Conservation (phyloP, 1,139 yeast genomes). For the Debaryomyces fabryi region DNA sequence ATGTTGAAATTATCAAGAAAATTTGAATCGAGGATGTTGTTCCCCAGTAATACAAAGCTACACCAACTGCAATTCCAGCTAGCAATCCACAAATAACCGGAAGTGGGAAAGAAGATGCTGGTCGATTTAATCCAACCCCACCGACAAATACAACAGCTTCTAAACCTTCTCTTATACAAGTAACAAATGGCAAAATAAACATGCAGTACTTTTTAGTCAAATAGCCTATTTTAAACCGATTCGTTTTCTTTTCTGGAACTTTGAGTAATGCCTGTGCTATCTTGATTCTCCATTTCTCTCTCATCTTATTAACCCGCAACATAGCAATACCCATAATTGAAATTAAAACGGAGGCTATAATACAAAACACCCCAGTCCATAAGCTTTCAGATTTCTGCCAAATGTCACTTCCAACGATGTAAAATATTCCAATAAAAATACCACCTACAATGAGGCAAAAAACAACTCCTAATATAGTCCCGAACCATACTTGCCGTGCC, state of each 20-base stretch:
- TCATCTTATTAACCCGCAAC: conserved; percentile 86
- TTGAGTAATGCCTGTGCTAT: conserved; percentile 72
- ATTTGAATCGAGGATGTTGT: conserved; percentile 74
- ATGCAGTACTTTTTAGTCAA: conserved; percentile 67
- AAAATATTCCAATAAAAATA: conserved; percentile 85
- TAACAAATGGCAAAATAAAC: conserved; percentile 78
- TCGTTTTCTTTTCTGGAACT: conserved; percentile 32
- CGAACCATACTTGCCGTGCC: conserved; percentile 76
- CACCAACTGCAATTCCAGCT: conserved; percentile 73
- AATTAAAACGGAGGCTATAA: conserved; percentile 81
- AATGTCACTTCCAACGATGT: conserved; percentile 73
- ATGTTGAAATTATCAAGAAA: conserved; percentile 78
- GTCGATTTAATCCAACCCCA: conserved; percentile 80
- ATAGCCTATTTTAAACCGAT: conserved; percentile 38
- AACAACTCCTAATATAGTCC: conserved; percentile 70
- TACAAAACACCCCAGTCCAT: conserved; percentile 89
- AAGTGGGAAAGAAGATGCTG: conserved; percentile 79
- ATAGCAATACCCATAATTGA: conserved; percentile 91
- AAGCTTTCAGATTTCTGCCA: conserved; percentile 89
- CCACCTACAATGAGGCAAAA: conserved; percentile 80
- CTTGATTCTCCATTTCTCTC: conserved; percentile 90
- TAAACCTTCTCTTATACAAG: conserved; percentile 86
- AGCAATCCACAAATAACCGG: conserved; percentile 78
- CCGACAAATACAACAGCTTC: conserved; percentile 93
- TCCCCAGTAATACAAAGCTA: conserved; percentile 72